Evolutionary conservation across 1,284 basidiomycete species (phyloP).

Genomic region (Boletellus sp.): DNA sequence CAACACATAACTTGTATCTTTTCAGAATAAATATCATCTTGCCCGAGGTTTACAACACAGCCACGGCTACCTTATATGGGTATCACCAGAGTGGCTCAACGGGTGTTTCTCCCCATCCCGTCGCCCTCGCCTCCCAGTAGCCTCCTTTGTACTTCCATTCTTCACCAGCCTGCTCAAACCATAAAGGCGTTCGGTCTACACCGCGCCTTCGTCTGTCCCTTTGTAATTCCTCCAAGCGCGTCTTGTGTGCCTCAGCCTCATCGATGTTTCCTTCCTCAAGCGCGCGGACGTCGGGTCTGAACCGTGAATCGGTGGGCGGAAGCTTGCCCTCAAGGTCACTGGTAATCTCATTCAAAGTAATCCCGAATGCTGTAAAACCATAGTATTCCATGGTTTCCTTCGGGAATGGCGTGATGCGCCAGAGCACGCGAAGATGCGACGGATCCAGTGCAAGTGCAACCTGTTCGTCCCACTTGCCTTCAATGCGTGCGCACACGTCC

Average conservation of each 20-base stretch:
- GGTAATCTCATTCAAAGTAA: slow-evolving; percentile 81
- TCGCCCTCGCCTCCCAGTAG: slow-evolving; percentile 76
- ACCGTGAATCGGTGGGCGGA: slow-evolving; percentile 83
- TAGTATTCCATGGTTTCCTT: slow-evolving; percentile 72
- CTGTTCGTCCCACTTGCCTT: slow-evolving; percentile 84
- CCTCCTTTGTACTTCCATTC: slow-evolving; percentile 76
- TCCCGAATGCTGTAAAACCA: slow-evolving; percentile 78
- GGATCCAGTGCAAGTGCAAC: slow-evolving; percentile 63
- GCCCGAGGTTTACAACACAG: too few species aligned
- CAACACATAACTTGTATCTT: too few species aligned
- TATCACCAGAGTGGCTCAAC: slow-evolving; percentile 62
- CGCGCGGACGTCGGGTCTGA: slow-evolving; percentile 82
- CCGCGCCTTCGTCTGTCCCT: slow-evolving; percentile 61
- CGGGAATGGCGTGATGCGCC: slow-evolving; percentile 73
- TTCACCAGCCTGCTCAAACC: slow-evolving; percentile 70
- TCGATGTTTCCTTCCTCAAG: slow-evolving; percentile 81
- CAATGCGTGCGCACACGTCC: slow-evolving; percentile 52
- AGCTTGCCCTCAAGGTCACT: slow-evolving; percentile 63
- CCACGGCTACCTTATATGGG: slow-evolving; percentile 11
- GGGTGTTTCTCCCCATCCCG: slow-evolving; percentile 53
- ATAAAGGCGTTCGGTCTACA: slow-evolving; percentile 55
- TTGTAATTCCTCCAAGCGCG: slow-evolving; percentile 69
- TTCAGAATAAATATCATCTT: too few species aligned
- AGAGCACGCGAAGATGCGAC: slow-evolving; percentile 69
- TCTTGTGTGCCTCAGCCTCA: slow-evolving; percentile 74